Evolutionary conservation across 306 rosid species (phyloP).

Genomic region (Leucaena leucocephala): DNA sequence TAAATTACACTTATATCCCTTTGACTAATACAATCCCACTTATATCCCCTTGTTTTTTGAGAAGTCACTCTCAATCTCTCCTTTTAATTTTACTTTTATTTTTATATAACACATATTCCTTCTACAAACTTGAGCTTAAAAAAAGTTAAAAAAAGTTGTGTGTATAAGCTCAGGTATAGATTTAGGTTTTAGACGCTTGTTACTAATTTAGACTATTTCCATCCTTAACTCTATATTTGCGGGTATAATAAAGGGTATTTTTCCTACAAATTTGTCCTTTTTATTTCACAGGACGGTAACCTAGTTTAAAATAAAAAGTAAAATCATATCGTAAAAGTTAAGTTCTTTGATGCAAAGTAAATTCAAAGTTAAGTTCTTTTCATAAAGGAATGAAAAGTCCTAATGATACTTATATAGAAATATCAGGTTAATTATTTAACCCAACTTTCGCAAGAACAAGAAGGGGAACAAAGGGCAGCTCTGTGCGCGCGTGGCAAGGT

Average conservation of each 20-base stretch:
- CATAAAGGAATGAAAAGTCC: not conserved
- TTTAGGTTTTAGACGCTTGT: too few species aligned
- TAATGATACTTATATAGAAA: not conserved
- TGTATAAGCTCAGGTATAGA: too few species aligned
- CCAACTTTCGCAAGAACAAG: not conserved
- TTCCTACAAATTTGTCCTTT: not conserved
- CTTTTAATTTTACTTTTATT: not conserved
- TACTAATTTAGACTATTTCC: too few species aligned
- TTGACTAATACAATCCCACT: not conserved
- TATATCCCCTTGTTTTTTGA: not conserved
- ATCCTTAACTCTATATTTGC: not conserved
- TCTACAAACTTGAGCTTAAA: too few species aligned
- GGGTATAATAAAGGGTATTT: not conserved
- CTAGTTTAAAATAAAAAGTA: not conserved
- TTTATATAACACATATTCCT: not conserved
- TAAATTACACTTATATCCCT: not conserved
- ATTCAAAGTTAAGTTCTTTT: not conserved
- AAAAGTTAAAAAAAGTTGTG: too few species aligned
- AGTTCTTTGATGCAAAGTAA: not conserved
- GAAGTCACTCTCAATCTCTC: not conserved
- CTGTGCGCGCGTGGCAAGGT: slow-evolving; percentile 54
- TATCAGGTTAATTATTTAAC: not conserved
- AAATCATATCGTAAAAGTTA: not conserved
- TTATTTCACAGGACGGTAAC: not conserved
- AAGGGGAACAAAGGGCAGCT: slow-evolving; percentile 18